Conservation (phyloP, 495 filamentous ascomycete genomes). For the Sphaerosporella brunnea region DNA sequence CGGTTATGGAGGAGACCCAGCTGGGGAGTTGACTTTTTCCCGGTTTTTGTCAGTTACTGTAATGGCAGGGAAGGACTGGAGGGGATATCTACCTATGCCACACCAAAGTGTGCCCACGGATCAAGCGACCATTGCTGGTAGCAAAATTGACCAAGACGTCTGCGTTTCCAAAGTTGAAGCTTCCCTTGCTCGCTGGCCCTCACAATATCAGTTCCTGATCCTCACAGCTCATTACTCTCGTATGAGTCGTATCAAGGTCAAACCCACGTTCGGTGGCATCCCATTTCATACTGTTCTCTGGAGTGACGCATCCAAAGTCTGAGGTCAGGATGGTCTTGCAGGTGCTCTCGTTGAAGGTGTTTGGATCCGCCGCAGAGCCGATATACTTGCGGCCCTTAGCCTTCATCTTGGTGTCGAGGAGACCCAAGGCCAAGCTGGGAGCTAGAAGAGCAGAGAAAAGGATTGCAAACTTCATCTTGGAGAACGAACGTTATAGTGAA, state of each 20-base stretch:
- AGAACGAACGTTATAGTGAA: too few species aligned
- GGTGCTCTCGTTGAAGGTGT: slow-evolving; percentile 33
- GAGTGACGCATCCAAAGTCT: slow-evolving; percentile 46
- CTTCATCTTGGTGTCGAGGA: slow-evolving; percentile 29
- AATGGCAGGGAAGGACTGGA: too few species aligned
- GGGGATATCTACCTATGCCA: slow-evolving; percentile 38
- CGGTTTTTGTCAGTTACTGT: too few species aligned
- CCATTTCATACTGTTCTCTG: slow-evolving; percentile 55
- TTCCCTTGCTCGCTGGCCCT: slow-evolving; percentile 29
- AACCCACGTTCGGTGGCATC: slow-evolving; percentile 31
- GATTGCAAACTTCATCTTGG: slow-evolving; percentile 17
- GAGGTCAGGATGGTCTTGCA: slow-evolving; percentile 39
- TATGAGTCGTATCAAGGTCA: neutral
- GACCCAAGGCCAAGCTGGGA: slow-evolving; percentile 9
- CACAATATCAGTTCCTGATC: neutral
- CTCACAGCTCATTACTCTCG: neutral
- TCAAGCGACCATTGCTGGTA: slow-evolving; percentile 34
- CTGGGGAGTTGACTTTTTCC: neutral
- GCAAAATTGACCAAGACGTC: slow-evolving; percentile 47
- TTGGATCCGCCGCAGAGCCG: slow-evolving; percentile 36
- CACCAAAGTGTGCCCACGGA: slow-evolving; percentile 46
- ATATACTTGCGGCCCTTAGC: slow-evolving; percentile 46
- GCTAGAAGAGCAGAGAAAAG: slow-evolving; percentile 13
- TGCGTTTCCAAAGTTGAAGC: slow-evolving; percentile 35
- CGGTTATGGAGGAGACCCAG: slow-evolving; percentile 39